phyloP scores from a whole-genome alignment of 2,329 filamentous ascomycete genomes.

The Pseudogymnoascus sp. region DNA sequence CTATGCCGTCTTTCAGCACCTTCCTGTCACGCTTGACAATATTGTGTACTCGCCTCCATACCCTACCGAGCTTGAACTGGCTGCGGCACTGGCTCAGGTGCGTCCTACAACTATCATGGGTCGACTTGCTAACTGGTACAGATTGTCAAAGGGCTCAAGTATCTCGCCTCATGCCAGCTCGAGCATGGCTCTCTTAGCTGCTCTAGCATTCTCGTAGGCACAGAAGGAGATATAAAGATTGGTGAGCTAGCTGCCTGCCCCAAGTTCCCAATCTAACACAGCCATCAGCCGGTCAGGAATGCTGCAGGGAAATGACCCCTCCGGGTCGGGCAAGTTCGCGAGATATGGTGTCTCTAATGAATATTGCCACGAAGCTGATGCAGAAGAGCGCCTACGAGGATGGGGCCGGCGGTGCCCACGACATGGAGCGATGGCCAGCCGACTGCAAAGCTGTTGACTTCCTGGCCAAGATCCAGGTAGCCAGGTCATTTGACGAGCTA shows the following conservation, averaged over 20 bases:
- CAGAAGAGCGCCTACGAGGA: background rate
- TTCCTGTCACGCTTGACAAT: constrained; percentile 16
- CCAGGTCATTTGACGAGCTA: background rate
- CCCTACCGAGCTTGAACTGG: constrained; percentile 12
- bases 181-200: constrained; percentile 15
- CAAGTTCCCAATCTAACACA: background rate
- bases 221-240: constrained; percentile 15
- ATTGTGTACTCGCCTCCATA: constrained; percentile 15
- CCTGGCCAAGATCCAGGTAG: background rate
- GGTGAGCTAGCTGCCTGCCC: constrained; percentile 10
- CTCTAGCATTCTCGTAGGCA: constrained; percentile 16
- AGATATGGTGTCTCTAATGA: background rate
- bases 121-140: background rate
- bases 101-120: constrained; percentile 9
- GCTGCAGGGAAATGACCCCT: background rate
- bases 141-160: background rate
- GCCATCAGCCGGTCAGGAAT: constrained; percentile 14
- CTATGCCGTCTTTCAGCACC: constrained; percentile 17
- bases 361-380: background rate
- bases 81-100: constrained; percentile 16
- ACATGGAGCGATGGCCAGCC: background rate
- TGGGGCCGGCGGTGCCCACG: background rate
- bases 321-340: background rate
- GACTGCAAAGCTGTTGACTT: background rate
- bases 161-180: background rate